A percentile compares a stretch with the other conserved stretches of the same genome.
Evolutionary conservation across 345 rosid species (phyloP).

Genomic region (Gossypium australe): DNA sequence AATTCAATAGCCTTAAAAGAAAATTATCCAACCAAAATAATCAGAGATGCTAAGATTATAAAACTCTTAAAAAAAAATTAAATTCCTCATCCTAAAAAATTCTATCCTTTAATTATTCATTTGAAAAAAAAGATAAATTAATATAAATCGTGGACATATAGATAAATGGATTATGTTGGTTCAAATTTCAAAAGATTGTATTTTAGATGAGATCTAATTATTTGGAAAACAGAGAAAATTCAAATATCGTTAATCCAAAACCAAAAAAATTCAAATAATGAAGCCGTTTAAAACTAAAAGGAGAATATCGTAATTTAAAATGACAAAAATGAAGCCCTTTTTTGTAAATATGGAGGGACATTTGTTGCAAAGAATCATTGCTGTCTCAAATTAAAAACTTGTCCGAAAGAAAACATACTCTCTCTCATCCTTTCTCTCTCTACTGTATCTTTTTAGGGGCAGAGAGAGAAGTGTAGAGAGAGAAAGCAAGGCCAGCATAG

Average conservation of each 20-base stretch:
- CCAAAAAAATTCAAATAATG: not conserved
- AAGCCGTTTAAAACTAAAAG: not conserved
- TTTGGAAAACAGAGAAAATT: not conserved
- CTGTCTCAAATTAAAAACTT: conserved; percentile 16
- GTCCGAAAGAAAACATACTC: conserved; percentile 33
- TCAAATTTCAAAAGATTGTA: not conserved
- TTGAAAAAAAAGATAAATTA: too few species aligned
- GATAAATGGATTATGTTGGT: not conserved
- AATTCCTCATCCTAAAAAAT: too few species aligned
- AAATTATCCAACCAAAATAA: too few species aligned
- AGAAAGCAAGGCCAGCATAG: conserved; percentile 21
- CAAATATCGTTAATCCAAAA: not conserved
- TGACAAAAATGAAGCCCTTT: not conserved
- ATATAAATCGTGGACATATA: too few species aligned
- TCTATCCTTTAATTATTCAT: too few species aligned
- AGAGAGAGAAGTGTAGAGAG: conserved; percentile 32
- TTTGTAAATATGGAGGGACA: not conserved
- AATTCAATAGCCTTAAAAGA: too few species aligned
- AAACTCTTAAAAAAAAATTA: too few species aligned
- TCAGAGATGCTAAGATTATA: too few species aligned
- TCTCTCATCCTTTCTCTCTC: conserved; percentile 32
- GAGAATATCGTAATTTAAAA: not conserved
- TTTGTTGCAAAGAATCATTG: not conserved
- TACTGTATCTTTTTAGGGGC: conserved; percentile 22
- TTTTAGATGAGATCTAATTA: not conserved